Evolutionary conservation across 2,329 filamentous ascomycete genomes (phyloP).

Genomic region (Aureobasidium sp.): DNA sequence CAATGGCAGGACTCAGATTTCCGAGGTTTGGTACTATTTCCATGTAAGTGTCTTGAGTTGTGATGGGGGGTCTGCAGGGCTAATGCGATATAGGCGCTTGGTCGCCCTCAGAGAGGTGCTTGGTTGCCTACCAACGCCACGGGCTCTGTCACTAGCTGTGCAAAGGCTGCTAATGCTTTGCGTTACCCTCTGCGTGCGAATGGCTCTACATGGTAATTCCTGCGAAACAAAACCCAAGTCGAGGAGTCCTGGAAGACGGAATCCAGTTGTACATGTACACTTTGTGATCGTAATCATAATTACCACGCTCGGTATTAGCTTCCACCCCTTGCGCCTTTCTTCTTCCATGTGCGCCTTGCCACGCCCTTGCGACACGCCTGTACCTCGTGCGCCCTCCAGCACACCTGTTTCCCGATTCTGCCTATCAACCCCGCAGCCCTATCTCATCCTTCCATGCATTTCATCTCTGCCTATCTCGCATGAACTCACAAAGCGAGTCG

Average conservation of each 20-base stretch:
- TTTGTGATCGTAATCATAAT: not conserved
- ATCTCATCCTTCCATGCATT: not conserved
- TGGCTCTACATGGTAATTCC: conserved; percentile 30
- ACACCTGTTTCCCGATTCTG: not conserved
- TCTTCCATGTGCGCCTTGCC: not conserved
- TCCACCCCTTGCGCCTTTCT: not conserved
- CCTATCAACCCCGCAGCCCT: conserved; percentile 4
- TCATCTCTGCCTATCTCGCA: not conserved
- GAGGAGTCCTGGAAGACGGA: not conserved
- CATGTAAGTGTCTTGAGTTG: conserved; percentile 36
- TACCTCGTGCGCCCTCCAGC: not conserved
- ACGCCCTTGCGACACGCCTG: not conserved
- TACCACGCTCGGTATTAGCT: not conserved
- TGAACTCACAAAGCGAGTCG: not conserved
- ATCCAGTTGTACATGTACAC: not conserved
- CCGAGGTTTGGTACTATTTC: conserved; percentile 62
- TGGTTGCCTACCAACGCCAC: conserved; percentile 44
- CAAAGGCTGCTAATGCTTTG: conserved; percentile 46
- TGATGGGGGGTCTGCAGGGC: not conserved
- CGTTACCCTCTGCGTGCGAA: conserved; percentile 48
- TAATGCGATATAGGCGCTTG: conserved; percentile 33
- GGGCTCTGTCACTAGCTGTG: conserved; percentile 48
- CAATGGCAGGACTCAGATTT: conserved; percentile 50
- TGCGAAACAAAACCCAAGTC: too few relatives aligned
- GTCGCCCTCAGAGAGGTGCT: conserved; percentile 48